These are phyloP conservation scores for Iberis pinnata DNA, from an alignment of 345 rosid genomes.

Conservation along the genomic window DNA sequence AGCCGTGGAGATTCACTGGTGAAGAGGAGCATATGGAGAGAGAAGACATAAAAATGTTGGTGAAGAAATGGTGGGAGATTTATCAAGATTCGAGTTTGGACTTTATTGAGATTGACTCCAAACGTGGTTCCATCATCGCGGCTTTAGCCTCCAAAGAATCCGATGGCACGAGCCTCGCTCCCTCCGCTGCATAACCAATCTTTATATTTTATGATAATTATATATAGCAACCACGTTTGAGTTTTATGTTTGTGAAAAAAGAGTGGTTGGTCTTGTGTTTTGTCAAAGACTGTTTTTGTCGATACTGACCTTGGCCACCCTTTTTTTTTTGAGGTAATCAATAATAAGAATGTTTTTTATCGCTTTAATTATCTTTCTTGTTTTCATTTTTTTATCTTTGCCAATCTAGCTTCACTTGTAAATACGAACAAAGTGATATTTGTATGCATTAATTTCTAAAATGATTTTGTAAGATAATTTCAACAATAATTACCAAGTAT, in stretches of 20 bases:
- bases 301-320: slow-evolving; percentile 11
- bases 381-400: too few relatives aligned
- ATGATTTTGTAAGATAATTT: too few relatives aligned
- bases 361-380: too few relatives aligned
- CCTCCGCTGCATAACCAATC: slow-evolving; percentile 21
- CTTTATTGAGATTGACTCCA: slow-evolving; percentile 14
- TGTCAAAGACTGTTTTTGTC: not conserved
- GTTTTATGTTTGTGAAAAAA: slow-evolving; percentile 7
- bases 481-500: too few relatives aligned
- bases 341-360: slow-evolving; percentile 2
- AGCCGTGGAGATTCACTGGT: slow-evolving; percentile 96
- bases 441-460: too few relatives aligned
- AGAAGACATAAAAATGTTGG: slow-evolving; percentile 67
- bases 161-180: not conserved
- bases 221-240: slow-evolving; percentile 2
- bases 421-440: too few relatives aligned
- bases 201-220: not conserved
- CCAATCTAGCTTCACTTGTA: too few relatives aligned
- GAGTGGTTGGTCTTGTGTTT: slow-evolving; percentile 18
- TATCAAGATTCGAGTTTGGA: slow-evolving; percentile 62
- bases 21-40: slow-evolving; percentile 70
- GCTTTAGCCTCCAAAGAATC: slow-evolving; percentile 9
- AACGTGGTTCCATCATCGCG: slow-evolving; percentile 12
- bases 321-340: not conserved
- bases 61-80: slow-evolving; percentile 73